Evolutionary conservation across 2,329 filamentous ascomycete species (phyloP).

Genomic region (Tothia fuscella): DNA sequence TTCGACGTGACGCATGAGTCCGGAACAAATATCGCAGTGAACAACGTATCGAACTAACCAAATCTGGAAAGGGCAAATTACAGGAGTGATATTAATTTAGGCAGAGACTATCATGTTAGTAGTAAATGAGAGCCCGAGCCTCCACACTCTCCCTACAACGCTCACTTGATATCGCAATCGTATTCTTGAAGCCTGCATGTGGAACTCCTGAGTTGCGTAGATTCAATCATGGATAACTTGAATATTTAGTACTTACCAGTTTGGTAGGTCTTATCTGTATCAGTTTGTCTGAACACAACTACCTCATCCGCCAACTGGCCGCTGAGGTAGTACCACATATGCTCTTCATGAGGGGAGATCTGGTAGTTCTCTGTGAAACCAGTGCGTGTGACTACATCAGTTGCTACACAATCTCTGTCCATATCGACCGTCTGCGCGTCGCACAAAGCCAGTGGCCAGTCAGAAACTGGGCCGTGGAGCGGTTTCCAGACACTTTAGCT

Average conservation of each 20-base stretch:
- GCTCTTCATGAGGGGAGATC: constrained; percentile 11
- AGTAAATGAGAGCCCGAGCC: too few species aligned
- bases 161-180: neutral
- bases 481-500: constrained; percentile 11
- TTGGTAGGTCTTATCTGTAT: constrained; percentile 4
- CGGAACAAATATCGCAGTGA: too few species aligned
- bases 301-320: constrained; percentile 9
- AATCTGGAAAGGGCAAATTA: too few species aligned
- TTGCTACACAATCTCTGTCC: constrained; percentile 3
- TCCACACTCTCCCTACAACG: constrained; percentile 6
- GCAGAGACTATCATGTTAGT: too few species aligned
- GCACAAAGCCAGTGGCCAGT: constrained; percentile 12
- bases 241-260: constrained; percentile 4
- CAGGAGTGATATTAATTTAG: too few species aligned
- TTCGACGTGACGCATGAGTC: too few species aligned
- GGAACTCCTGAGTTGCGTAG: constrained; percentile 4
- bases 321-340: constrained; percentile 13
- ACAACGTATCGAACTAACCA: too few species aligned
- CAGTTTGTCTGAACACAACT: constrained; percentile 9
- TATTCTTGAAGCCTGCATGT: constrained; percentile 7
- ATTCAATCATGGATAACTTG: neutral
- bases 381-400: constrained; percentile 8
- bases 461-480: constrained; percentile 9
- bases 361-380: constrained; percentile 10
- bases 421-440: constrained; percentile 8